Evolutionary conservation across 2,329 filamentous ascomycete species (phyloP).

Genomic region (Penicillium fuscoglaucum): DNA sequence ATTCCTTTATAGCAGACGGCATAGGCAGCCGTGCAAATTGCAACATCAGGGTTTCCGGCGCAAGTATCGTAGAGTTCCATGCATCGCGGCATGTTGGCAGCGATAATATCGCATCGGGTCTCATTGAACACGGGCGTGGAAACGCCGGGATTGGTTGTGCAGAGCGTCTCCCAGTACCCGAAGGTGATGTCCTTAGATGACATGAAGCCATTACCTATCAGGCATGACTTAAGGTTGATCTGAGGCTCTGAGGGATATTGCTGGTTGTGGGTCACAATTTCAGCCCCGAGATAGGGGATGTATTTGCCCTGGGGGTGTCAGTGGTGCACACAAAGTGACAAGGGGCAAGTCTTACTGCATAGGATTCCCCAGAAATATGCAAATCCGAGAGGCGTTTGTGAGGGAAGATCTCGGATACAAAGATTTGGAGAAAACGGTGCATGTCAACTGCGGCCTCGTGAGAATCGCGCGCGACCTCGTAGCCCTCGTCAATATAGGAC

Average conservation of each 20-base stretch:
- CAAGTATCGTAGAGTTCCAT: constrained; percentile 45
- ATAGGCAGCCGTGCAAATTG: constrained; percentile 19
- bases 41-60: constrained; percentile 16
- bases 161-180: constrained; percentile 51
- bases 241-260: constrained; percentile 44
- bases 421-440: constrained; percentile 52
- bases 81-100: constrained; percentile 48
- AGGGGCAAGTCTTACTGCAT: constrained; percentile 37
- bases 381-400: constrained; percentile 41
- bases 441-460: constrained; percentile 50
- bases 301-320: constrained; percentile 47
- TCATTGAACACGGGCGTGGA: constrained; percentile 46
- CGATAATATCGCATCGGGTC: constrained; percentile 50
- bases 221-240: constrained; percentile 47
- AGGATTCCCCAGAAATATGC: constrained; percentile 53
- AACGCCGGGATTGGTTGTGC: constrained; percentile 49
- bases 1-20: constrained; percentile 19
- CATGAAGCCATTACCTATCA: constrained; percentile 51
- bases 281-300: constrained; percentile 46
- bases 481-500: constrained; percentile 28
- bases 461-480: constrained; percentile 35
- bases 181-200: constrained; percentile 44
- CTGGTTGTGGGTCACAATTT: constrained; percentile 49
- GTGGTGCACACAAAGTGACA: background rate
- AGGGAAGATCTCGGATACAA: constrained; percentile 50